Conservation (phyloP, 352 stramenopile species). For the Globisporangium iwayamae region DNA sequence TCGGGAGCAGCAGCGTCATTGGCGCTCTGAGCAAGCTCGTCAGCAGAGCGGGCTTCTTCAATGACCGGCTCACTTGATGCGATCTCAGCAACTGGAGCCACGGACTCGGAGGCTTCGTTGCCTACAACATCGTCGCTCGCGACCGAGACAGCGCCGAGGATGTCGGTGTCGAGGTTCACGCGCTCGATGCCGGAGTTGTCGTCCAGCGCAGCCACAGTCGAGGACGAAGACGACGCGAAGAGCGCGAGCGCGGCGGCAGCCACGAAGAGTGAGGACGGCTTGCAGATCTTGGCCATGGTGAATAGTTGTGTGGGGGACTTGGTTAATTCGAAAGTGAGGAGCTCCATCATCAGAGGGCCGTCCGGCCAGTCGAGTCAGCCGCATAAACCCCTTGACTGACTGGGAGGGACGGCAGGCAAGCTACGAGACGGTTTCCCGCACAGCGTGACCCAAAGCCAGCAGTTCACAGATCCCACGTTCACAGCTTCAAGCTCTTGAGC, state of each 20-base stretch:
- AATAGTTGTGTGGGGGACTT: background rate
- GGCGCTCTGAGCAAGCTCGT: slow-evolving; percentile 5
- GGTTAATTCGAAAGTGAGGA: slow-evolving; percentile 10
- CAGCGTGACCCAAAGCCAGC: slow-evolving; percentile 10
- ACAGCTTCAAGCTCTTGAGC: background rate
- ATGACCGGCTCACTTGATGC: background rate
- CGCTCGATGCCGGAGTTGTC: background rate
- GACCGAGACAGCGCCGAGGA: slow-evolving; percentile 5
- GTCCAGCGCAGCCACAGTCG: slow-evolving; percentile 8
- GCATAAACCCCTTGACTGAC: background rate
- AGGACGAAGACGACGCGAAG: background rate
- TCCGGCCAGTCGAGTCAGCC: background rate
- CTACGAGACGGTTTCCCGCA: background rate
- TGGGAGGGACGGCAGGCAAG: background rate
- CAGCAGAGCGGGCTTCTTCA: slow-evolving; percentile 2
- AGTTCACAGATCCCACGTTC: slow-evolving; percentile 7
- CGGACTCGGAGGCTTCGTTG: background rate
- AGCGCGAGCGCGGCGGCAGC: slow-evolving; percentile 9
- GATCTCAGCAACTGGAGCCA: background rate
- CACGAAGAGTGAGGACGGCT: slow-evolving; percentile 10
- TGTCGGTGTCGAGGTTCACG: slow-evolving; percentile 8
- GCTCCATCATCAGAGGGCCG: background rate
- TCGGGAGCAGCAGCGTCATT: slow-evolving; percentile 5
- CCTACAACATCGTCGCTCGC: slow-evolving; percentile 1
- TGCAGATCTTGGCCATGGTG: slow-evolving; percentile 12